These are phyloP conservation scores for Gautieria morchelliformis DNA, from an alignment of 768 basidiomycete species.

Conservation along the genomic window DNA sequence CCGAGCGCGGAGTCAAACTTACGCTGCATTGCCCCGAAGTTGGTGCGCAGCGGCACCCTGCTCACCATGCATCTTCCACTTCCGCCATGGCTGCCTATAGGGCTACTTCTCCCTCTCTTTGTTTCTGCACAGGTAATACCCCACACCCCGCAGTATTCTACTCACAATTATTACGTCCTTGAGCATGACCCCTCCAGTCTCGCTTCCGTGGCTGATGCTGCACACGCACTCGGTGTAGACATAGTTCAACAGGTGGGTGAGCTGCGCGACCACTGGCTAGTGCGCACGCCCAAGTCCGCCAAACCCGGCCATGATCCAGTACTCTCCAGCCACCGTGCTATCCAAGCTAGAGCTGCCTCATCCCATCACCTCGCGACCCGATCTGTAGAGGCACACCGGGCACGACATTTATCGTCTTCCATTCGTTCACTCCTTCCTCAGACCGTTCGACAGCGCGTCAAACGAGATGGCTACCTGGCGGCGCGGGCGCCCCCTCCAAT, in stretches of 20 bases:
- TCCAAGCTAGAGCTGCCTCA: slow-evolving; percentile 32
- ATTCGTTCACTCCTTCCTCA: slow-evolving; percentile 56
- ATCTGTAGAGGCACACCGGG: slow-evolving; percentile 29
- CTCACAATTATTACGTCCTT: slow-evolving; percentile 77
- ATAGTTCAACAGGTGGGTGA: slow-evolving; percentile 85
- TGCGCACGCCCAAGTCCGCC: slow-evolving; percentile 42
- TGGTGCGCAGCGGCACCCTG: not conserved
- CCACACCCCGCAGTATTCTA: slow-evolving; percentile 29
- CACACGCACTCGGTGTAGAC: slow-evolving; percentile 60
- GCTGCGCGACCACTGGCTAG: slow-evolving; percentile 73
- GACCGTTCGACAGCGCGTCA: slow-evolving; percentile 53
- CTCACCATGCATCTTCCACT: not conserved
- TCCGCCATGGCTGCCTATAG: not conserved
- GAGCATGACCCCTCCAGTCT: slow-evolving; percentile 47
- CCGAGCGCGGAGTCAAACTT: not conserved
- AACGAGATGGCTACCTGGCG: slow-evolving; percentile 32
- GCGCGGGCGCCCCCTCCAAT: slow-evolving; percentile 49
- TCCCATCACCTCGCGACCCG: slow-evolving; percentile 20
- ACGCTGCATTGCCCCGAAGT: too few species aligned
- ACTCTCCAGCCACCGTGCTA: slow-evolving; percentile 22
- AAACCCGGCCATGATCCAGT: slow-evolving; percentile 8
- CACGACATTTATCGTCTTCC: slow-evolving; percentile 40
- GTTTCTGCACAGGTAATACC: not conserved
- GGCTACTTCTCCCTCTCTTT: not conserved
- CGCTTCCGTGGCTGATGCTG: slow-evolving; percentile 51